Conservation (phyloP, 2,329 filamentous ascomycete genomes). For the Trichoderma simmonsii region DNA sequence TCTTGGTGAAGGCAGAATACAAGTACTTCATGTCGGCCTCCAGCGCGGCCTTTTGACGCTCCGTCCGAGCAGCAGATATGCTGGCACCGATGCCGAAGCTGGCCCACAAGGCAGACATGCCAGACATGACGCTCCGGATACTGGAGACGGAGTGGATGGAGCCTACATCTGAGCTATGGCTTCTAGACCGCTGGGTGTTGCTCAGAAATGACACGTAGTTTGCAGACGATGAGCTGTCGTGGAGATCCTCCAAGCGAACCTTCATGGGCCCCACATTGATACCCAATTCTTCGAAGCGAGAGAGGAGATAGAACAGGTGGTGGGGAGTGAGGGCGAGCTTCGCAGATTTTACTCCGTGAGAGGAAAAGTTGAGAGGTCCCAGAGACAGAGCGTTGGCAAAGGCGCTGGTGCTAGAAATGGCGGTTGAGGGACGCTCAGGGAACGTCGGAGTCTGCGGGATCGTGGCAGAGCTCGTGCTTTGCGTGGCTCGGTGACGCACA, state of each 20-base stretch:
- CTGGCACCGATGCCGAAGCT: conserved; percentile 79
- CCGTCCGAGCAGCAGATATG: conserved; percentile 76
- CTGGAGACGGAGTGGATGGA: conserved; percentile 96
- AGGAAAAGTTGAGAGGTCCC: conserved; percentile 79
- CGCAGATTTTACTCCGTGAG: conserved; percentile 79
- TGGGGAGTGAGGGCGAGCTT: conserved; percentile 93
- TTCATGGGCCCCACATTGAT: conserved; percentile 96
- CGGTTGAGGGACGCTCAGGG: conserved; percentile 61
- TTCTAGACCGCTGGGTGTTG: conserved; percentile 72
- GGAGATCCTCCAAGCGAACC: conserved; percentile 88
- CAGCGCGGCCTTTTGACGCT: conserved; percentile 82
- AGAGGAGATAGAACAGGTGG: conserved; percentile 94
- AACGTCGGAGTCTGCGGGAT: conserved; percentile 56
- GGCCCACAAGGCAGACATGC: conserved; percentile 91
- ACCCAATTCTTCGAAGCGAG: conserved; percentile 87
- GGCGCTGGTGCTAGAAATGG: conserved; percentile 67
- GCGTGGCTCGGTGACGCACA: conserved; percentile 66
- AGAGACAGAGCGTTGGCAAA: conserved; percentile 85
- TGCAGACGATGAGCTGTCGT: conserved; percentile 78
- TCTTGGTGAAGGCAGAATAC: conserved; percentile 98
- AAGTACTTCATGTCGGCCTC: conserved; percentile 91
- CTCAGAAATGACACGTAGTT: conserved; percentile 96
- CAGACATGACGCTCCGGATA: conserved; percentile 94
- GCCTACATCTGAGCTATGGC: conserved; percentile 75
- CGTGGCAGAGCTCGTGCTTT: conserved; percentile 59